A percentile compares a stretch with the other conserved stretches of the same genome.
Conservation (phyloP, 1,139 yeast genomes). For the Kodamaea sp. region DNA sequence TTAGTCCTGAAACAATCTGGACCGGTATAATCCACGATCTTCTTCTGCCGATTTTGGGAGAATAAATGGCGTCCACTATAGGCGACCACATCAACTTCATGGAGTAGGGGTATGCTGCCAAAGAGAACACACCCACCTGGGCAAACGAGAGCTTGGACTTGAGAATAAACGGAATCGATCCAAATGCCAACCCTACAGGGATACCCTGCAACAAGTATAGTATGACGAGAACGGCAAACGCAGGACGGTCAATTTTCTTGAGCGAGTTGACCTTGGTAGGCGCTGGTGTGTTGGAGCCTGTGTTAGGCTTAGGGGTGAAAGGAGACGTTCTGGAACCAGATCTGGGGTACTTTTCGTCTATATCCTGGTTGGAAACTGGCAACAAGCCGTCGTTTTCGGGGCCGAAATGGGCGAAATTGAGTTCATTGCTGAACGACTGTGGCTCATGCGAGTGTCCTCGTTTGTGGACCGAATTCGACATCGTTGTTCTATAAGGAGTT, state of each 20-base stretch:
- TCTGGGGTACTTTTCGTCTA: slow-evolving; percentile 11
- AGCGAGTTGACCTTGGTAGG: slow-evolving; percentile 8
- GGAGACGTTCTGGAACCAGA: slow-evolving; percentile 3
- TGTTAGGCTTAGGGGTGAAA: slow-evolving; percentile 7
- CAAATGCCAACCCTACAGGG: slow-evolving; percentile 95
- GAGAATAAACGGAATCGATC: slow-evolving; percentile 88
- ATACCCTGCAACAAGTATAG: slow-evolving; percentile 88
- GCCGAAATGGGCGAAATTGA: slow-evolving; percentile 26
- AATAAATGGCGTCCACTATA: slow-evolving; percentile 84
- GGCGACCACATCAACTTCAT: slow-evolving; percentile 94
- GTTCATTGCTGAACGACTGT: slow-evolving; percentile 16
- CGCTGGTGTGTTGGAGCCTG: slow-evolving; percentile 4
- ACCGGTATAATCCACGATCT: slow-evolving; percentile 95
- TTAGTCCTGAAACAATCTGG: slow-evolving; percentile 72
- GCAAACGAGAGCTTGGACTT: slow-evolving; percentile 83
- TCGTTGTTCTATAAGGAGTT: too few relatives aligned
- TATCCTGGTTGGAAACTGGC: slow-evolving; percentile 32
- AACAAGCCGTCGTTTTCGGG: slow-evolving; percentile 39
- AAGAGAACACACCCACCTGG: slow-evolving; percentile 85
- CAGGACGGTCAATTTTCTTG: slow-evolving; percentile 54
- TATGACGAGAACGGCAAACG: slow-evolving; percentile 69
- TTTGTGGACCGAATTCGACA: slow-evolving; percentile 17
- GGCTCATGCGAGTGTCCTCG: slow-evolving; percentile 18
- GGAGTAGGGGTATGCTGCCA: slow-evolving; percentile 94
- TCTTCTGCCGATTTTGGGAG: slow-evolving; percentile 70